phyloP scores from a whole-genome alignment of 2,329 filamentous ascomycete species.

The Anisogramma anomala region DNA sequence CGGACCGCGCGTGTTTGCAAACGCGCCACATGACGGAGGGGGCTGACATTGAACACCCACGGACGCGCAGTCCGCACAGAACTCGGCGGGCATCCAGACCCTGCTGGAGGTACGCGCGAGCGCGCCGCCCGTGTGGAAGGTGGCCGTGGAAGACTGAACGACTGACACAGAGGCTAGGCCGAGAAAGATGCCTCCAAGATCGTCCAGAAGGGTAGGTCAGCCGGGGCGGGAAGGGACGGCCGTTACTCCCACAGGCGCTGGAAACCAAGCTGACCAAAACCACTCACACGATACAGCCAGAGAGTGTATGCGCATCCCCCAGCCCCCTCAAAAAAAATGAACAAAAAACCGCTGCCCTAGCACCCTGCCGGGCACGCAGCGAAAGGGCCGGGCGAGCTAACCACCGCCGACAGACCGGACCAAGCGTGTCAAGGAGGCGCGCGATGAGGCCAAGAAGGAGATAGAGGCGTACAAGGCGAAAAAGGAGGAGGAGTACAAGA shows the following conservation, averaged over 20 bases:
- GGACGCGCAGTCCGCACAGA: conserved; percentile 91
- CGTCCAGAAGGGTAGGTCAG: conserved; percentile 71
- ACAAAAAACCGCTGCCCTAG: too few relatives aligned
- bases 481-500: conserved; percentile 92
- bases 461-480: conserved; percentile 82
- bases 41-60: conserved; percentile 17
- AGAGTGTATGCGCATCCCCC: conserved; percentile 57
- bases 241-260: conserved; percentile 3
- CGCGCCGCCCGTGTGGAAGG: conserved; percentile 1
- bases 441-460: conserved; percentile 93
- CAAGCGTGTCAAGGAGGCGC: conserved; percentile 92
- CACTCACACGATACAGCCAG: conserved; percentile 44
- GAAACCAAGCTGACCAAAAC: conserved; percentile 22
- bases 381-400: conserved; percentile 1
- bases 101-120: conserved; percentile 77
- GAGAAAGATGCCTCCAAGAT: conserved; percentile 99
- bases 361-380: too few relatives aligned
- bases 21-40: background rate
- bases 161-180: conserved; percentile 44
- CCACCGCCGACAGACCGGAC: conserved; percentile 57
- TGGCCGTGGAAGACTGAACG: conserved; percentile 10
- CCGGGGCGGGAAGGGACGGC: conserved; percentile 17
- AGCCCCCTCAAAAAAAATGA: too few relatives aligned
- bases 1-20: background rate
- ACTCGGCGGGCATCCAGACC: conserved; percentile 96